Conservation (phyloP, 352 stramenopile species). For the Phytophthora tubulina region DNA sequence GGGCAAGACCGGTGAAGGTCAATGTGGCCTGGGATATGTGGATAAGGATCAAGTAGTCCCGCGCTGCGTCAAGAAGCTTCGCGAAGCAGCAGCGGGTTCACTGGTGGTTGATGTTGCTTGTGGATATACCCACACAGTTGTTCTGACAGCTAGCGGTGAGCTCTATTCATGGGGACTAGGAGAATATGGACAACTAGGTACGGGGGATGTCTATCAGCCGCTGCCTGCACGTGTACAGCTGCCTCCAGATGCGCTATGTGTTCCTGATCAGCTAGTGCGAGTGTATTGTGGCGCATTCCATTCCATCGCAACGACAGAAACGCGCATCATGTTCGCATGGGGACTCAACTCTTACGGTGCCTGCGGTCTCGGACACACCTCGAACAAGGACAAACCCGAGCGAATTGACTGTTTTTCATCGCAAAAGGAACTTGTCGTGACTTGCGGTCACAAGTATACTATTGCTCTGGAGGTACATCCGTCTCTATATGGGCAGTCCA, state of each 20-base stretch:
- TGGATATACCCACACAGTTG: conserved; percentile 90
- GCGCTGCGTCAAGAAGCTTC: conserved; percentile 59
- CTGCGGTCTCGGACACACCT: conserved; percentile 79
- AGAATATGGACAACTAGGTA: conserved; percentile 92
- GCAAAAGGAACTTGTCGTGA: conserved; percentile 63
- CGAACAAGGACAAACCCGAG: conserved; percentile 83
- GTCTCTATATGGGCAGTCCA: conserved; percentile 24
- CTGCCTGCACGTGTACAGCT: conserved; percentile 75
- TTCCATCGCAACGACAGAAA: conserved; percentile 71
- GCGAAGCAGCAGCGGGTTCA: conserved; percentile 31
- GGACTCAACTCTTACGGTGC: conserved; percentile 85
- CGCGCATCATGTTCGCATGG: conserved; percentile 80
- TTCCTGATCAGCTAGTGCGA: conserved; percentile 53
- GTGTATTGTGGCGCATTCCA: conserved; percentile 89
- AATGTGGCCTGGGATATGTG: conserved; percentile 85
- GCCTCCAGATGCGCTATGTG: conserved; percentile 45
- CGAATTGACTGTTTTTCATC: conserved; percentile 79
- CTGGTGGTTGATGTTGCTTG: conserved; percentile 76
- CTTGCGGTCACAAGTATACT: conserved; percentile 87
- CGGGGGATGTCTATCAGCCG: conserved; percentile 86
- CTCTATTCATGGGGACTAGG: conserved; percentile 92
- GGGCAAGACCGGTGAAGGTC: conserved; percentile 89
- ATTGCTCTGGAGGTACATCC: conserved; percentile 69
- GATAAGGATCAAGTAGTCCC: conserved; percentile 85
- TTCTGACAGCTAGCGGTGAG: conserved; percentile 77